Conservation (phyloP, 2,329 filamentous ascomycete genomes). For the Fusarium mangiferae region DNA sequence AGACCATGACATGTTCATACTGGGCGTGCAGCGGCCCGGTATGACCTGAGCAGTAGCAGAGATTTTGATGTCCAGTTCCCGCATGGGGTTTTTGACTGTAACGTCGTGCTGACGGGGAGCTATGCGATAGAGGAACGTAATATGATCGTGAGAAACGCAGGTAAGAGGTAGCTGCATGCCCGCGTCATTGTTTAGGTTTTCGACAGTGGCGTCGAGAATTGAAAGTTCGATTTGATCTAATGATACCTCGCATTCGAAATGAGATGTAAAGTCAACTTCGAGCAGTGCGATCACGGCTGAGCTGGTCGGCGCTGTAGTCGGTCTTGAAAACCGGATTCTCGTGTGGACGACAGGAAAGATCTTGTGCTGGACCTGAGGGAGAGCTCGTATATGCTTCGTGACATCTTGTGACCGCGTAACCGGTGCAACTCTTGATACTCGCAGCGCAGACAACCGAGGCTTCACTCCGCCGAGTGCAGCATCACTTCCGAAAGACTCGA, state of each 20-base stretch:
- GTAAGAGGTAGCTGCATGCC: slow-evolving; percentile 64
- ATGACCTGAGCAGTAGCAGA: slow-evolving; percentile 66
- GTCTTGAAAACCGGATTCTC: slow-evolving; percentile 75
- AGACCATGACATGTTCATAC: slow-evolving; percentile 73
- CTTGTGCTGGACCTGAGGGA: slow-evolving; percentile 70
- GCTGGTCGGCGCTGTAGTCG: slow-evolving; percentile 67
- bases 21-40: slow-evolving; percentile 67
- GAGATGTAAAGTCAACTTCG: slow-evolving; percentile 78
- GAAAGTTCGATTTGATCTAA: slow-evolving; percentile 69
- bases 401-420: slow-evolving; percentile 70
- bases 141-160: slow-evolving; percentile 77
- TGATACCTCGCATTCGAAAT: slow-evolving; percentile 73
- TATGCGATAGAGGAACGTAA: slow-evolving; percentile 79
- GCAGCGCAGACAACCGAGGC: slow-evolving; percentile 76
- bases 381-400: slow-evolving; percentile 71
- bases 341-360: slow-evolving; percentile 78
- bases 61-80: slow-evolving; percentile 69
- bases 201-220: slow-evolving; percentile 67
- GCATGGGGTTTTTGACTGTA: slow-evolving; percentile 57
- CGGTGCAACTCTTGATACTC: slow-evolving; percentile 79
- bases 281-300: slow-evolving; percentile 74
- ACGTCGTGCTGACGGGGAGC: slow-evolving; percentile 61
- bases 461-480: slow-evolving; percentile 68
- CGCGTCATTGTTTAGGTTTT: slow-evolving; percentile 64
- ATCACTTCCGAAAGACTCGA: slow-evolving; percentile 77